Conservation (phyloP, 2,329 filamentous ascomycete species). For the Neonectria punicea region DNA sequence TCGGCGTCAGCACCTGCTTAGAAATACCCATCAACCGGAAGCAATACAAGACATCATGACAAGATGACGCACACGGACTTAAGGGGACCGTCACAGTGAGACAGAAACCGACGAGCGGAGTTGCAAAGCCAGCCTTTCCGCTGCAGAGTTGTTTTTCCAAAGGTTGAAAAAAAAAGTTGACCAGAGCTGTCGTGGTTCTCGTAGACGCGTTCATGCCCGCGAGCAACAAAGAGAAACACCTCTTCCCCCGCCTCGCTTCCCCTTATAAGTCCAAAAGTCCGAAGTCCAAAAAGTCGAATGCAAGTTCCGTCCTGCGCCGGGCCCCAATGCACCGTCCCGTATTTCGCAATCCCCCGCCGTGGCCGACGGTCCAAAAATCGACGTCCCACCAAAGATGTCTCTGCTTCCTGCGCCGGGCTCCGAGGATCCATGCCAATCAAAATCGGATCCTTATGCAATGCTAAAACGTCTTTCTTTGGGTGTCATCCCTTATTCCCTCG, state of each 20-base stretch:
- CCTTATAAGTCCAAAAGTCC: background rate
- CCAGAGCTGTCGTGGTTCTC: conserved; percentile 29
- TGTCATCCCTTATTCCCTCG: conserved; percentile 2
- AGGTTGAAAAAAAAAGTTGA: conserved; percentile 18
- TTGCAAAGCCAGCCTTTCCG: conserved; percentile 29
- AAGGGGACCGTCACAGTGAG: background rate
- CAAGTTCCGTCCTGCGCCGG: conserved; percentile 29
- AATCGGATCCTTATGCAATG: conserved; percentile 36
- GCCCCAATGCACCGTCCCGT: conserved; percentile 35
- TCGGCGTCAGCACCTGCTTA: background rate
- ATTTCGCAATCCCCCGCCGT: conserved; percentile 26
- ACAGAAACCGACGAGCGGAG: conserved; percentile 14
- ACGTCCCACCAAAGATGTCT: conserved; percentile 23
- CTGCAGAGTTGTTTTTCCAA: conserved; percentile 10
- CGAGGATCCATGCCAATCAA: conserved; percentile 28
- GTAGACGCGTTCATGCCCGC: conserved; percentile 5
- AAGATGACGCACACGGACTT: background rate
- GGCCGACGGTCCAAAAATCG: conserved; percentile 30
- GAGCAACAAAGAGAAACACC: conserved; percentile 8
- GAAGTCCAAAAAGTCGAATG: conserved; percentile 8
- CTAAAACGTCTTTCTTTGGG: conserved; percentile 12
- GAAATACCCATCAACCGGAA: background rate
- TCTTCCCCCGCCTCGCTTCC: background rate
- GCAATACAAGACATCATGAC: background rate
- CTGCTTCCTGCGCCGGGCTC: conserved; percentile 37